Conservation (phyloP, 1,284 basidiomycete genomes). For the Ceratobasidium theobromae region DNA sequence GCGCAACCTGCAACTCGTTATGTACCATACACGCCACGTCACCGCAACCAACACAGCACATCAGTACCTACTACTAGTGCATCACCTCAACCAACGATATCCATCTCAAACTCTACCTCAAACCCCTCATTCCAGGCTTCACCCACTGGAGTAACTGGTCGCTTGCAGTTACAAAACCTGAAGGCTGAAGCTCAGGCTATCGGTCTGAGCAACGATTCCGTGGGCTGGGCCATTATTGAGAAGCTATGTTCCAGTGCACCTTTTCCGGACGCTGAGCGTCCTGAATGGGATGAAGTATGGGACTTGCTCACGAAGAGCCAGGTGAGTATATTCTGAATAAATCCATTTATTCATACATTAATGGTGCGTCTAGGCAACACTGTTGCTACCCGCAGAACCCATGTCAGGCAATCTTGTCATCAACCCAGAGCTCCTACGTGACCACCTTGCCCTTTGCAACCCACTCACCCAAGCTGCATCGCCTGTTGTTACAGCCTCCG, state of each 20-base stretch:
- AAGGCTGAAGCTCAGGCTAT: slow-evolving; percentile 77
- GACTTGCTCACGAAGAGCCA: slow-evolving; percentile 64
- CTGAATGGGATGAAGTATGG: slow-evolving; percentile 79
- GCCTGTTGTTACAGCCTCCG: slow-evolving; percentile 74
- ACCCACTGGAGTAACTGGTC: slow-evolving; percentile 56
- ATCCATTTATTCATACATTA: not conserved
- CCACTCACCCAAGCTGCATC: slow-evolving; percentile 49
- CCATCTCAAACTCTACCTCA: slow-evolving; percentile 44
- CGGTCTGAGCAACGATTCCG: slow-evolving; percentile 65
- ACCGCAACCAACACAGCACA: slow-evolving; percentile 52
- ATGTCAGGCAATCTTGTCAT: slow-evolving; percentile 50
- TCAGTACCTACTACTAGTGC: slow-evolving; percentile 50
- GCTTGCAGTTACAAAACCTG: slow-evolving; percentile 75
- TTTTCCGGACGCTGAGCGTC: slow-evolving; percentile 57
- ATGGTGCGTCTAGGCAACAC: slow-evolving; percentile 57
- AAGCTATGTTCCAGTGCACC: slow-evolving; percentile 52
- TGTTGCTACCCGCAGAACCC: slow-evolving; percentile 71
- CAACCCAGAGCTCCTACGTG: slow-evolving; percentile 72
- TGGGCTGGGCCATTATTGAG: slow-evolving; percentile 85
- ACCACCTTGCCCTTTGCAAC: slow-evolving; percentile 71
- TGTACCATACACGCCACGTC: slow-evolving; percentile 58
- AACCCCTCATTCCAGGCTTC: slow-evolving; percentile 37
- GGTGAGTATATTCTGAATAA: slow-evolving; percentile 47
- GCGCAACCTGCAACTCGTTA: slow-evolving; percentile 45
- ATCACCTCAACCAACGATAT: slow-evolving; percentile 47